These are phyloP conservation scores for Aspergillus brasiliensis DNA, from an alignment of 2,329 filamentous ascomycete genomes.

Conservation along the genomic window DNA sequence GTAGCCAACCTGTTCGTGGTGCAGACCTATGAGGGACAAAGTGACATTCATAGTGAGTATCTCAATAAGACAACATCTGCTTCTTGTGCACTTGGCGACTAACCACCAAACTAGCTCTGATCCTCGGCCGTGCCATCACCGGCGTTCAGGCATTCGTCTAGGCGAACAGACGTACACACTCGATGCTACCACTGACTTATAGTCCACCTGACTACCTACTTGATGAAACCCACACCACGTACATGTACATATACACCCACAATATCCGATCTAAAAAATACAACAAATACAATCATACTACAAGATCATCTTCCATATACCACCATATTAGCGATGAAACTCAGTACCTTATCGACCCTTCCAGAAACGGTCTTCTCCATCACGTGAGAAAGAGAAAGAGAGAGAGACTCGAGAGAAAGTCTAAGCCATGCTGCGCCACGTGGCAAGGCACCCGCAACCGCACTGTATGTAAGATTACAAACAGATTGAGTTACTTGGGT, in stretches of 20 bases:
- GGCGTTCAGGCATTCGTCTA: slow-evolving; percentile 79
- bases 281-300: not conserved
- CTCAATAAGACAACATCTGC: not conserved
- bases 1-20: slow-evolving; percentile 96
- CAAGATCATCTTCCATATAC: not conserved
- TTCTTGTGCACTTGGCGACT: not conserved
- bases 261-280: not conserved
- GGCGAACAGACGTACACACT: slow-evolving; percentile 9
- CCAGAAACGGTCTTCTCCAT: not conserved
- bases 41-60: slow-evolving; percentile 88
- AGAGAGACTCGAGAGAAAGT: too few relatives aligned
- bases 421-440: not conserved
- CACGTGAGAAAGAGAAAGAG: not conserved
- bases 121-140: slow-evolving; percentile 68
- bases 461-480: too few relatives aligned
- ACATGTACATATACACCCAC: not conserved
- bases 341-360: not conserved
- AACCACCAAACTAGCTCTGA: slow-evolving; percentile 56
- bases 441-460: not conserved
- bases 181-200: not conserved
- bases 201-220: not conserved
- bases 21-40: slow-evolving; percentile 97
- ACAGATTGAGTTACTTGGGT: too few relatives aligned
- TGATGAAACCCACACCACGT: not conserved
- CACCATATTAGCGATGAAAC: not conserved